Evolutionary conservation across 768 basidiomycete genomes (phyloP), one percentile per base, ranked within the genome.

Genomic region (Phylloporus sp.): DNA sequence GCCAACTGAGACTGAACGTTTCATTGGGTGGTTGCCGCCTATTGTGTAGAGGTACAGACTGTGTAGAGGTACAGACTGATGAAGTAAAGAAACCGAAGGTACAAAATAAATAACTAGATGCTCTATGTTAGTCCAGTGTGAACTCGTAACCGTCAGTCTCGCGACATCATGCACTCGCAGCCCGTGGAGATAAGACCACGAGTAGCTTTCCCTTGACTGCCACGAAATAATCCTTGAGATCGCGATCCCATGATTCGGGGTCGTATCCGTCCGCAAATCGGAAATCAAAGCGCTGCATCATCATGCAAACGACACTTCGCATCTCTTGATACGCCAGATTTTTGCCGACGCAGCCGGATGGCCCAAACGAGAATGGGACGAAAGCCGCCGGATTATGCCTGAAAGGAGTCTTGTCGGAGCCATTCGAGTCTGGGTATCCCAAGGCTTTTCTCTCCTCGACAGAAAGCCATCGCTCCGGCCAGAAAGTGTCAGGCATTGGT

Each of bases 351-450:
- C 75, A 77, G 22, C 67, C 72, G 13, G 69, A 64, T 9, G 73
- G 72, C 2, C 75, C 75, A 37, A 57, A 59, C 11, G 73, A 75
- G 48, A 76, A 76, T 7, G 75, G 72, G 24, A 76, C 68, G 48
- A 69, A 76, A 3, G 72, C 73, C 14, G 59, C 55, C 29, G 61
- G 43, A 38, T 75, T 66, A 44, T 69, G 60, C 32, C 50, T 54
- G 38, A 68, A 58, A n/a, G 64, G 54, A 8, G 57, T 23, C 46
- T 64, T 67, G 47, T 63, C 58, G 26, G 44, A 39, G 18, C 54
- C 51, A 26, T 49, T 52, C 6, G 57, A 39, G 33, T 67, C 66
- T 33, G 49, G 50, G 20, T 61, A 62, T 7, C 58, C 50, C 48
- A 67, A 49, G 1, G 48, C 35, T 26, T 48, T 56, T 29, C 62